Evolutionary conservation across 495 filamentous ascomycete genomes (phyloP).

Genomic region (Tetracladium marchalianum): DNA sequence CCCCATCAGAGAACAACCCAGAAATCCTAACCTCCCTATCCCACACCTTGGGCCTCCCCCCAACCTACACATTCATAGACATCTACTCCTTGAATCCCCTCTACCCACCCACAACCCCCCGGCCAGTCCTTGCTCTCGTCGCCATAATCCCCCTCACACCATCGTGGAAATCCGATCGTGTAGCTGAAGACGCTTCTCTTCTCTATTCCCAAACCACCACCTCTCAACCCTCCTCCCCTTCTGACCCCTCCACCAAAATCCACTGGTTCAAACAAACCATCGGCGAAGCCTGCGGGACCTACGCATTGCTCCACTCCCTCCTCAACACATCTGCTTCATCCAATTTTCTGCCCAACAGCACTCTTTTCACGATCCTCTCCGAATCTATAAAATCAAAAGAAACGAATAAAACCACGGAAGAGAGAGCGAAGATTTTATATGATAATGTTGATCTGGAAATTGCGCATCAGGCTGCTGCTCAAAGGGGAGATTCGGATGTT

Average conservation of each 20-base stretch:
- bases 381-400: conserved; percentile 33
- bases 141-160: conserved; percentile 70
- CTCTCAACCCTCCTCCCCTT: conserved; percentile 22
- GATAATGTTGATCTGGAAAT: conserved; percentile 57
- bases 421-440: conserved; percentile 63
- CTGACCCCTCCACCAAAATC: conserved; percentile 37
- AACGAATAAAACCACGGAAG: conserved; percentile 27
- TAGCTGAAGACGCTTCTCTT: conserved; percentile 36
- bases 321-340: conserved; percentile 46
- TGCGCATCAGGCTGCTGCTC: conserved; percentile 58
- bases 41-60: conserved; percentile 61
- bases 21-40: conserved; percentile 68
- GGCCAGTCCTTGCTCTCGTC: conserved; percentile 68
- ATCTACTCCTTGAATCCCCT: conserved; percentile 16
- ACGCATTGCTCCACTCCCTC: conserved; percentile 67
- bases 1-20: conserved; percentile 44
- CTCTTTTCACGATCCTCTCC: conserved; percentile 36
- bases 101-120: conserved; percentile 64
- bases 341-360: conserved; percentile 33
- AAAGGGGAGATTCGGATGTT: conserved; percentile 53
- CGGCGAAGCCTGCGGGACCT: conserved; percentile 70
- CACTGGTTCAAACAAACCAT: conserved; percentile 87
- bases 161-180: conserved; percentile 54
- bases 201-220: conserved; percentile 26
- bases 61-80: conserved; percentile 58